Conservation (phyloP, 2,329 filamentous ascomycete genomes). For the Claviceps arundinis region DNA sequence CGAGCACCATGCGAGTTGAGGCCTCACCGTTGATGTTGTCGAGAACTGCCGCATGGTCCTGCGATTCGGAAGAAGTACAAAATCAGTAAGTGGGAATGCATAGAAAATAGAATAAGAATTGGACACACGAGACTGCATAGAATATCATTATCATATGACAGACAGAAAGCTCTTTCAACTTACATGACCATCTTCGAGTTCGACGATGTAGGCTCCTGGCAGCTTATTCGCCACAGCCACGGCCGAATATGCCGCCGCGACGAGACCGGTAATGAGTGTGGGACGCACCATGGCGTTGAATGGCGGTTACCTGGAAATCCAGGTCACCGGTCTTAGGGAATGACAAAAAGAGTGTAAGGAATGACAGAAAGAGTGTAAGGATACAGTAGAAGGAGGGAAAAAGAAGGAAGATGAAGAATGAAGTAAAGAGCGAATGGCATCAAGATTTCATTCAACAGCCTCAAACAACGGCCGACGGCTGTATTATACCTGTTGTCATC, state of each 20-base stretch:
- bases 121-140: neutral
- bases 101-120: neutral
- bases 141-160: neutral
- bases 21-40: slow-evolving; percentile 13
- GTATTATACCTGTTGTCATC: neutral
- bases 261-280: slow-evolving; percentile 6
- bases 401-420: no score
- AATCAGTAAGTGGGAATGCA: no score
- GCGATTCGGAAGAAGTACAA: neutral
- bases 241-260: slow-evolving; percentile 15
- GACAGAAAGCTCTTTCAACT: neutral
- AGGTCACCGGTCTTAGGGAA: neutral
- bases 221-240: slow-evolving; percentile 21
- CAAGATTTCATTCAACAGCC: neutral
- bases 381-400: neutral
- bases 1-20: slow-evolving; percentile 31
- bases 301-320: neutral
- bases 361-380: neutral
- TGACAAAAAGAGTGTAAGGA: neutral
- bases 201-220: slow-evolving; percentile 38
- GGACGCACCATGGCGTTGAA: slow-evolving; percentile 6
- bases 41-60: slow-evolving; percentile 3
- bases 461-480: neutral
- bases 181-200: slow-evolving; percentile 37
- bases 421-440: neutral